Base-by-base conservation (phyloP, 2,329 filamentous ascomycete genomes). In the Aureobasidium melanogenum region DNA sequence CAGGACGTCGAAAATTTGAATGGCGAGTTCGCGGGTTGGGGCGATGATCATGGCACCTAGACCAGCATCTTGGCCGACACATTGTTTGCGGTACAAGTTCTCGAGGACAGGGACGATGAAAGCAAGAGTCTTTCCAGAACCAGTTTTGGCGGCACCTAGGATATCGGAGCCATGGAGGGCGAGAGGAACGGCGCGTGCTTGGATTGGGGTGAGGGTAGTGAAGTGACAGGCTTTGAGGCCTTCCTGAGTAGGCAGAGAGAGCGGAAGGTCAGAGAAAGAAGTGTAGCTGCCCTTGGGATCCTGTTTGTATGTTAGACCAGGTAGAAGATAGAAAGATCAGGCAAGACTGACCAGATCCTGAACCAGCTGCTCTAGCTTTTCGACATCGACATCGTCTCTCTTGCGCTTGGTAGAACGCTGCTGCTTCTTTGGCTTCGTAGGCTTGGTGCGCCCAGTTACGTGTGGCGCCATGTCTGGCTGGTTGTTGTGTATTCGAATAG, bases 1-100 rank as follows among this genome's bases (percentile, higher is more conserved):
- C 68, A 99, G 76, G 0, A 97, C 93, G 62, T 97, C 89, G 71
- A 97, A 99, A 64, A 96, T 99, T 74, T 99, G 94, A 41, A 95
- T 94, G 0, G 94, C 93, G 60, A 99, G 80, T 76, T 99, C 94
- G 70, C 94, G 87, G 8, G 94, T 99, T 0, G 94, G 94, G 0
- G 92, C 93, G 59, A 99, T 87, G 66, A 99, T 90, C 65, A 99
- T 82, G 5, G 94, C 94, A 9, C 93, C 93, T 32, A 99, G 80
- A 0, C 94, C 94, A 46, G 79, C 79, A 75, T 99, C 94, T 67
- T 86, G 82, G 68, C 96, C 89, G 17, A 94, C 89, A 87, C 92
- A 97, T 81, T 87, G 89, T 61, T 86, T 84, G 56, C 91, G 86
- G 74, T 96, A 94, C 2, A 99, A 82, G 69, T 93, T 95, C 75